Evolutionary conservation across 805 yeast species (phyloP), one percentile per base, ranked within the genome.

Genomic region (Spathaspora boniae): DNA sequence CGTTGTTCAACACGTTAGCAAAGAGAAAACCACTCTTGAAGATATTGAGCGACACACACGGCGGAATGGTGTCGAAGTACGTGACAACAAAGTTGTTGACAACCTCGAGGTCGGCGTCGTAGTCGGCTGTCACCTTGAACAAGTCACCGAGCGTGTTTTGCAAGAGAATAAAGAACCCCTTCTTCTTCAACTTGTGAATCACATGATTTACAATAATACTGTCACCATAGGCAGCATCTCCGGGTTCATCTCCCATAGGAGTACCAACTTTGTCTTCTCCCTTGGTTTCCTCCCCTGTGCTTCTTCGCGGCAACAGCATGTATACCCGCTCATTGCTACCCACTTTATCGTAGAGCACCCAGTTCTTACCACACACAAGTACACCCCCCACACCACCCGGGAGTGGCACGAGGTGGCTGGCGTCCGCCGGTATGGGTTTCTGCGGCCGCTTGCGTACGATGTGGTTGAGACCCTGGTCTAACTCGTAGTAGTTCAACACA

Each of bases 391-490:
- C 58, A 6, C 77, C 81, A 3, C 82, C 85, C 0, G 96, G 96
- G 11, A 88, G 65, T 0, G 81, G 65, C n/a, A 86, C 42, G 5
- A 89, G 41, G 36, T 72, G 63, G 42, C 69, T 75, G 1, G 89
- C 63, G 45, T 5, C 50, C 33, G 5, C 55, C 56, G 11, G 58
- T 16, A 11, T 29, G 12, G 2, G 29, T 33, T n/a, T 38, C 1
- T 2, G 11, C 7, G 52, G 23, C 22, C 42, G 45, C 19, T 68
- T 69, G 38, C 71, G 73, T 1, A 83, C 68, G 2, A 89, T 74
- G 52, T 82, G 84, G 50, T 89, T 89, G 31, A 91, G 62, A 1
- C 97, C 96, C 26, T 86, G 70, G 54, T 93, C 97, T 17, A 89
- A 60, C 50, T 86, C 91, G 59, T 91, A 91, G 53, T 76, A 83